Evolutionary conservation across 202 grass and related monocot species (phyloP), one percentile per base, ranked within the genome.

Genomic region (Alloteropsis angusta): DNA sequence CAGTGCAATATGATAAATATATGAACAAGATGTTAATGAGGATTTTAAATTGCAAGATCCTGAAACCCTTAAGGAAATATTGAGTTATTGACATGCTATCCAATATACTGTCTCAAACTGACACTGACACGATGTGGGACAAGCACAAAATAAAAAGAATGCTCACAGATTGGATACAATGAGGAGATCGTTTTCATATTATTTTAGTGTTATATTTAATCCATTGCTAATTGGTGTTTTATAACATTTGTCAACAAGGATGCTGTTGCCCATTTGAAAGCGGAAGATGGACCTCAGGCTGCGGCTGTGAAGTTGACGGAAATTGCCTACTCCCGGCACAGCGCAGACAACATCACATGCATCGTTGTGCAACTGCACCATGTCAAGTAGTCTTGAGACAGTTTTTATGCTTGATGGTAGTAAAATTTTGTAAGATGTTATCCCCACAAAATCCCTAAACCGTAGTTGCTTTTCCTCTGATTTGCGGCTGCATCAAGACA

Each of bases 271-370:
- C 56, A 91, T 50, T 22, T 88, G 74, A 86, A 85, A 82, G 72
- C 39, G 15, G 83, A 86, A 56, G 82, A 97, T 83, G 65, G 55
- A 60, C 82, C 91, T 5, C 75, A 97, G 53, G 84, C 60, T 16
- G 91, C 79, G 21, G 88, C 91, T 1, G 26, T 79, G 82, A 89
- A 78, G 85, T 77, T 93, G 65, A 91, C 82, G 0, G 84, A 87
- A 84, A 65, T 81, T 1, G 88, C 93, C 9, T 80, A 79, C 56
- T 71, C 82, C 30, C 67, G 78, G 1, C 65, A 66, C 47, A 91
- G 84, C 53, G 30, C 44, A 14, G 93, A 97, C 62, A 97, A 97
- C 73, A 82, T 97, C 65, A 93, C 94, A 78, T 92, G 88, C 68
- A 74, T 93, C 4, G 88, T 93, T 74, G 88, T 90, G 47, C 77